Evolutionary conservation across 2,329 filamentous ascomycete genomes (phyloP).

Genomic region (Macrophomina phaseolina): DNA sequence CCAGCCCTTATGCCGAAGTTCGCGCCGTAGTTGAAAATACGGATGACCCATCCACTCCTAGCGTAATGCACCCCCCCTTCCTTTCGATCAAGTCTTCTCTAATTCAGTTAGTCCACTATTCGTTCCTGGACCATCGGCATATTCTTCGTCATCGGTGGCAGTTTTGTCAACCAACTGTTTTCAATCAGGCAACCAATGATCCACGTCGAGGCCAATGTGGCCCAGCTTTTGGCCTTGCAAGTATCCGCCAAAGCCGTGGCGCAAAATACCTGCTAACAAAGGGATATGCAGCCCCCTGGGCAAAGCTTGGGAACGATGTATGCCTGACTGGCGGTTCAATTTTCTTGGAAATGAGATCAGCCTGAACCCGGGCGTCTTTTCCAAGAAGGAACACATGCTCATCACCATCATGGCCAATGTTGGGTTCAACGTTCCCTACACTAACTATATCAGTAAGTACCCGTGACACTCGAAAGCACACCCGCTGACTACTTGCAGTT

Average conservation of each 20-base stretch:
- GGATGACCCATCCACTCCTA: slow-evolving; percentile 34
- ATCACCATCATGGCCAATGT: slow-evolving; percentile 69
- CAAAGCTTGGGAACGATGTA: slow-evolving; percentile 24
- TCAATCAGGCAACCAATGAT: slow-evolving; percentile 68
- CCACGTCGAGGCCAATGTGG: slow-evolving; percentile 64
- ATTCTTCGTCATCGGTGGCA: slow-evolving; percentile 51
- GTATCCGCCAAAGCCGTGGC: slow-evolving; percentile 50
- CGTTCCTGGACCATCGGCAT: slow-evolving; percentile 54
- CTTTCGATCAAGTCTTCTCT: background rate
- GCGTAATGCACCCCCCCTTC: slow-evolving; percentile 14
- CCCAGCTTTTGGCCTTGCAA: slow-evolving; percentile 66
- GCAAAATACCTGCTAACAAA: too few species aligned
- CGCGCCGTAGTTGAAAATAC: slow-evolving; percentile 29
- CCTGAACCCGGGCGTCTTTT: slow-evolving; percentile 30
- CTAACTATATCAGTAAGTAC: slow-evolving; percentile 49
- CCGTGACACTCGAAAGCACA: accelerated
- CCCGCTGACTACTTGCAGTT: slow-evolving; percentile 33
- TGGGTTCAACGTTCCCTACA: slow-evolving; percentile 56
- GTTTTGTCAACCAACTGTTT: slow-evolving; percentile 64
- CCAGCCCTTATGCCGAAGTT: slow-evolving; percentile 31
- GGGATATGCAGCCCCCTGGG: slow-evolving; percentile 60
- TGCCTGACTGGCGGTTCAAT: slow-evolving; percentile 26
- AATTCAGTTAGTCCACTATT: slow-evolving; percentile 39
- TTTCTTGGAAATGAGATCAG: slow-evolving; percentile 26
- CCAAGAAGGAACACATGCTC: slow-evolving; percentile 44